Conservation (phyloP, 805 yeast species). For the Pichia cephalocereana region DNA sequence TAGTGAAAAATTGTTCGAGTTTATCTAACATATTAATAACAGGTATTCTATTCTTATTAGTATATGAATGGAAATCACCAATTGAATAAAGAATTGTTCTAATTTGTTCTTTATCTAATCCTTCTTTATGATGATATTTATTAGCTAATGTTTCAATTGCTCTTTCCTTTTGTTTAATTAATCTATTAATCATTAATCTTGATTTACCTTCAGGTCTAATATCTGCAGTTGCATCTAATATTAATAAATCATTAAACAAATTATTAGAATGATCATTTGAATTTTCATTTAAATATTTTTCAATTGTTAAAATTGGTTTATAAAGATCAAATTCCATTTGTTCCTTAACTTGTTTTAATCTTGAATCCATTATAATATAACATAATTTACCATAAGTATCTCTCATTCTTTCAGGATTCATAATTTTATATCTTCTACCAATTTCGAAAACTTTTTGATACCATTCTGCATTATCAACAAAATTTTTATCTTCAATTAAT, state of each 20-base stretch:
- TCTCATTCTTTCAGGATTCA: slow-evolving; percentile 78
- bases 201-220: slow-evolving; percentile 51
- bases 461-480: slow-evolving; percentile 64
- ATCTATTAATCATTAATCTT: slow-evolving; percentile 43
- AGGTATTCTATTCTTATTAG: slow-evolving; percentile 60
- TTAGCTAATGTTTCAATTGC: slow-evolving; percentile 54
- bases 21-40: slow-evolving; percentile 52
- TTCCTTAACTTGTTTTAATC: slow-evolving; percentile 58
- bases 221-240: slow-evolving; percentile 59
- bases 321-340: slow-evolving; percentile 70
- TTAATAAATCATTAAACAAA: slow-evolving; percentile 48
- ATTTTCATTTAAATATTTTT: slow-evolving; percentile 17
- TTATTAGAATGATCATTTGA: slow-evolving; percentile 24
- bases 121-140: slow-evolving; percentile 34
- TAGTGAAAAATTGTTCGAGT: slow-evolving; percentile 37
- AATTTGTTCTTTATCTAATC: slow-evolving; percentile 49
- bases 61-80: slow-evolving; percentile 70
- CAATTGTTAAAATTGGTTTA: slow-evolving; percentile 61
- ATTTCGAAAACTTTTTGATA: slow-evolving; percentile 63
- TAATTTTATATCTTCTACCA: slow-evolving; percentile 71
- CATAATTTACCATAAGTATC: slow-evolving; percentile 71
- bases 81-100: slow-evolving; percentile 66
- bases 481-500: slow-evolving; percentile 56
- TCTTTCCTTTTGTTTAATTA: slow-evolving; percentile 57
- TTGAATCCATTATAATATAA: slow-evolving; percentile 81